Evolutionary conservation across 345 rosid genomes (phyloP).

Genomic region (Acer negundo): DNA sequence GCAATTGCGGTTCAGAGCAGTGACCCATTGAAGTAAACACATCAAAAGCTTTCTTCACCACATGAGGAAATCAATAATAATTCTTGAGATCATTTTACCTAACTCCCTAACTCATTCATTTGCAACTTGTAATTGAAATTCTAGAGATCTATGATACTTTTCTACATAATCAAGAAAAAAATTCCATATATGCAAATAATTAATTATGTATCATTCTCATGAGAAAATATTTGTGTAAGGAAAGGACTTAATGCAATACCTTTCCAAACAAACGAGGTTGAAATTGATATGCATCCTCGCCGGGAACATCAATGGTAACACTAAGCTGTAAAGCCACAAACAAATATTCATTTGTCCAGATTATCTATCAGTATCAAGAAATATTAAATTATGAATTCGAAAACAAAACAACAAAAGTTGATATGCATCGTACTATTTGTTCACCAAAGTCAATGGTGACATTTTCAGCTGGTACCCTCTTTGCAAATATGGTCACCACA

Average conservation of each 20-base stretch:
- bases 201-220: neutral
- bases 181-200: neutral
- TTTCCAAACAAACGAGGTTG: conserved; percentile 92
- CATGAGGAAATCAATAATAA: neutral
- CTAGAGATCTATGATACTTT: neutral
- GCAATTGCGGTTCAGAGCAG: neutral
- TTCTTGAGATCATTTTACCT: neutral
- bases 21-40: neutral
- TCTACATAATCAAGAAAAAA: neutral
- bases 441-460: conserved; percentile 77
- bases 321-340: conserved; percentile 62
- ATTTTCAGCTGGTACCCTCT: conserved; percentile 60
- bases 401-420: neutral
- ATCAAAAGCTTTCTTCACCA: neutral
- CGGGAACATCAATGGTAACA: conserved; percentile 65
- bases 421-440: conserved; percentile 63
- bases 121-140: neutral
- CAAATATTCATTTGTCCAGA: neutral
- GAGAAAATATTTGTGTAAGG: neutral
- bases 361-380: neutral
- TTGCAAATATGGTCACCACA: conserved; percentile 83
- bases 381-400: neutral
- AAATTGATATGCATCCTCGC: conserved; percentile 68
- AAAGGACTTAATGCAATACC: conserved; percentile 41
- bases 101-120: neutral